These are phyloP conservation scores for Hylodesmum podocarpum DNA, from an alignment of 306 rosid species.

Conservation along the genomic window DNA sequence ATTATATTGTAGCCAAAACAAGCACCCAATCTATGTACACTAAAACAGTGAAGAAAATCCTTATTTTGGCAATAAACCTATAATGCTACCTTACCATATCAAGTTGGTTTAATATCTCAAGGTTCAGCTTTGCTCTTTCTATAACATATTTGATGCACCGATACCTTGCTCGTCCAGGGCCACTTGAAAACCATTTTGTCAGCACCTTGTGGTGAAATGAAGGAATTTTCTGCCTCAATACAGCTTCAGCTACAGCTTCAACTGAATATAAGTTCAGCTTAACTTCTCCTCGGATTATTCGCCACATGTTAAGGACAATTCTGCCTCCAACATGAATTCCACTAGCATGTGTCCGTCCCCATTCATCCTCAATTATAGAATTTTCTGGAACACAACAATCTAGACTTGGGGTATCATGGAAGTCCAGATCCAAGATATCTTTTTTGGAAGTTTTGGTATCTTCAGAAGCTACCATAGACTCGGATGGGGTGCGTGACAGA, in stretches of 20 bases:
- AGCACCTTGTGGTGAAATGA: slow-evolving; percentile 51
- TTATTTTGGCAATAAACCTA: slow-evolving; percentile 14
- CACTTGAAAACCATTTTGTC: slow-evolving; percentile 85
- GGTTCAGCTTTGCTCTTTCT: slow-evolving; percentile 72
- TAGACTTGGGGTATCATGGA: slow-evolving; percentile 45
- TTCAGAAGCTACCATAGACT: slow-evolving; percentile 47
- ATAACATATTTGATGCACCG: slow-evolving; percentile 69
- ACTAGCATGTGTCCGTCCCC: slow-evolving; percentile 97
- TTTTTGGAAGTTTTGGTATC: slow-evolving; percentile 44
- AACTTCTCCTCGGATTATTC: slow-evolving; percentile 87
- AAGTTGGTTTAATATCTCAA: slow-evolving; percentile 75
- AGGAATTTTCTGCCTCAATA: slow-evolving; percentile 81
- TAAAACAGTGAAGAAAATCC: neutral
- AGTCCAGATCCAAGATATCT: slow-evolving; percentile 40
- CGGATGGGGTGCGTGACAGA: slow-evolving; percentile 80
- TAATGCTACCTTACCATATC: slow-evolving; percentile 66
- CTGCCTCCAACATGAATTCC: slow-evolving; percentile 96
- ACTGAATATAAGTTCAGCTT: slow-evolving; percentile 82
- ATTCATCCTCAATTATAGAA: slow-evolving; percentile 86
- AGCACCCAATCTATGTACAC: neutral
- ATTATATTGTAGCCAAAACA: neutral
- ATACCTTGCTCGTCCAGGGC: slow-evolving; percentile 77
- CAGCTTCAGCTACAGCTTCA: slow-evolving; percentile 89
- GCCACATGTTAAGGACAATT: slow-evolving; percentile 91
- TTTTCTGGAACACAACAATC: slow-evolving; percentile 55